Evolutionary conservation across 352 stramenopile genomes (phyloP).

Genomic region (Globisporangium middletonii): DNA sequence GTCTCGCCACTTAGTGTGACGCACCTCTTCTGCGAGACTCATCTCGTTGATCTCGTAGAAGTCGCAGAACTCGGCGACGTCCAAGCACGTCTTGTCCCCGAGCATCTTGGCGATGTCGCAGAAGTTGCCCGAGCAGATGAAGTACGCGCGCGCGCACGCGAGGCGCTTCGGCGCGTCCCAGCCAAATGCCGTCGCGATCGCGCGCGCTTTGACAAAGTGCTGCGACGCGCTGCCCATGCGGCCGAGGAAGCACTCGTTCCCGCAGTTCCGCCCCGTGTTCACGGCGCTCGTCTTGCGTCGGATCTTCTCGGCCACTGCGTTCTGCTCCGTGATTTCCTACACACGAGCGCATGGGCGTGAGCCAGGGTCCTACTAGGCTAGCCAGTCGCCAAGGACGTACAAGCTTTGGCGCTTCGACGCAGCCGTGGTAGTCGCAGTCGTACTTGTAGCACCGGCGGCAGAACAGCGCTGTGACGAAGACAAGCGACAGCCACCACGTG

Average conservation of each 20-base stretch:
- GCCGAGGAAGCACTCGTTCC: slow-evolving; percentile 69
- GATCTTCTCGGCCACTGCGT: slow-evolving; percentile 37
- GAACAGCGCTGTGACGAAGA: slow-evolving; percentile 44
- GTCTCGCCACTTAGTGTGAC: neutral
- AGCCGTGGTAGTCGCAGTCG: slow-evolving; percentile 82
- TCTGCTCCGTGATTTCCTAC: slow-evolving; percentile 58
- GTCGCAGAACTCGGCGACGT: slow-evolving; percentile 71
- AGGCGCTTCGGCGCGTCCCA: slow-evolving; percentile 39
- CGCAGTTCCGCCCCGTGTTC: slow-evolving; percentile 63
- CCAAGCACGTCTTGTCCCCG: slow-evolving; percentile 56
- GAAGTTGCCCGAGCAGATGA: slow-evolving; percentile 67
- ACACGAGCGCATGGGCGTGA: no score
- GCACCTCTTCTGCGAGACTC: slow-evolving; percentile 41
- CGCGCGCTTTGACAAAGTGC: slow-evolving; percentile 43
- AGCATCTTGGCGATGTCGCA: slow-evolving; percentile 72
- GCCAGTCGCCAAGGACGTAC: slow-evolving; percentile 15
- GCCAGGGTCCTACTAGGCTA: neutral
- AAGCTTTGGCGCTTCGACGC: slow-evolving; percentile 45
- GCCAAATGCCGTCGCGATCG: slow-evolving; percentile 40
- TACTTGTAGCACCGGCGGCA: slow-evolving; percentile 81
- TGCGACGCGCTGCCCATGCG: slow-evolving; percentile 29
- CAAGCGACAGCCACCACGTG: neutral
- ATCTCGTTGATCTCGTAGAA: slow-evolving; percentile 61
- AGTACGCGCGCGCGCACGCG: slow-evolving; percentile 55
- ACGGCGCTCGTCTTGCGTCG: slow-evolving; percentile 33